Evolutionary conservation across 2,329 filamentous ascomycete species (phyloP), one percentile per base, ranked within the genome.

Genomic region (Fusarium multiceps): DNA sequence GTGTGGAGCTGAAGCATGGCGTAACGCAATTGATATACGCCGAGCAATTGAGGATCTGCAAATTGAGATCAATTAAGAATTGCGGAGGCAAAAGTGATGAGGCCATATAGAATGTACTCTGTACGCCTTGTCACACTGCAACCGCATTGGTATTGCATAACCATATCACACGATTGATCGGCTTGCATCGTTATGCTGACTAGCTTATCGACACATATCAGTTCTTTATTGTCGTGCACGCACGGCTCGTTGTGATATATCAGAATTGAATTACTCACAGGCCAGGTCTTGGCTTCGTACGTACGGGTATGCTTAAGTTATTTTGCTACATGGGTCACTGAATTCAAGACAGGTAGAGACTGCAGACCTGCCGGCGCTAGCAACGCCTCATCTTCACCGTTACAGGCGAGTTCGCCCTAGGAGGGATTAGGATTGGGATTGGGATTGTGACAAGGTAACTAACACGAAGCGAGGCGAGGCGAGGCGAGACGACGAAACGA

Each of bases 301-400:
- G 45, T 34, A 34, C 16, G 32, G 32, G 10, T 34, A 34, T 34
- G 9, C 37, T 40, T 49, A 50, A 53, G 48, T 46, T 49, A 25
- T 34, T 41, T 27, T n/a, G 27, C 21, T 51, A 21, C 32, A 18
- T 51, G 48, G 32, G 32, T 37, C 18, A 9, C 32, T 37, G 32
- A 6, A 21, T 16, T 6, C 16, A 13, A 49, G 18, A n/a, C 34
- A 34, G 34, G 41, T 20, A 21, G 21, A 30, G 27, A 55, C 28
- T 30, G 37, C n/a, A 62, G 57, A 59, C 46, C 50, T 66, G 69
- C 71, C 71, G 71, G 64, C 71, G 68, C 71, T 68, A 72, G 55
- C 32, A 58, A 41, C 60, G 71, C 68, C 68, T 68, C 61, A 41
- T 69, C 48, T 63, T 57, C 55, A 61, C 70, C 62, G 63, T 71